phyloP scores from a whole-genome alignment of 441 rosid genomes.

The Daphne laureola region DNA sequence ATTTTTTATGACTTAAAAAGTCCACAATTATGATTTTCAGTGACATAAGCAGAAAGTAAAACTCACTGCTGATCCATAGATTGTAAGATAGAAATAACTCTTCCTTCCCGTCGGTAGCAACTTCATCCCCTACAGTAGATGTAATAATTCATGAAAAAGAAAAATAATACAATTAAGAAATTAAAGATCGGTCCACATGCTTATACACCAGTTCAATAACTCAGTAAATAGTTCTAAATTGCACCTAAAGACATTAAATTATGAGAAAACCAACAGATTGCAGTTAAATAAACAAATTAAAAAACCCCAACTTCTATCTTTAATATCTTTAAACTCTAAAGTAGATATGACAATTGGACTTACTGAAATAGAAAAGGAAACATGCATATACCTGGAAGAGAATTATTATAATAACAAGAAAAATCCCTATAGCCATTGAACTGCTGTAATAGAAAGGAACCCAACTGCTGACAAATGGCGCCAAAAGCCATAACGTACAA shows the following conservation, averaged over 20 bases:
- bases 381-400: conserved; percentile 62
- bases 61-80: conserved; percentile 80
- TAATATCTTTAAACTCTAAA: not conserved
- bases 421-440: conserved; percentile 89
- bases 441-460: conserved; percentile 91
- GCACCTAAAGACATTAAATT: no score
- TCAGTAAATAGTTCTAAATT: no score
- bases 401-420: conserved; percentile 71
- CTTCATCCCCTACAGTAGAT: conserved; percentile 65
- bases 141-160: not conserved
- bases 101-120: conserved; percentile 81
- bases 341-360: no score
- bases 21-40: conserved; percentile 4
- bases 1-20: conserved; percentile 14
- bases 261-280: not conserved
- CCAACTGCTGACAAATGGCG: conserved; percentile 86
- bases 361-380: no score
- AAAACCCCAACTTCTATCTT: not conserved
- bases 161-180: conserved; percentile 1
- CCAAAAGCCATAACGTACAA: conserved; percentile 49
- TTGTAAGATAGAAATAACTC: conserved; percentile 53
- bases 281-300: not conserved
- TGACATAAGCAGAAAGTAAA: conserved; percentile 10
- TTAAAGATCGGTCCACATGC: no score
- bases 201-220: no score